phyloP scores from a whole-genome alignment of 345 rosid genomes.

The Rhizophora mangle region DNA sequence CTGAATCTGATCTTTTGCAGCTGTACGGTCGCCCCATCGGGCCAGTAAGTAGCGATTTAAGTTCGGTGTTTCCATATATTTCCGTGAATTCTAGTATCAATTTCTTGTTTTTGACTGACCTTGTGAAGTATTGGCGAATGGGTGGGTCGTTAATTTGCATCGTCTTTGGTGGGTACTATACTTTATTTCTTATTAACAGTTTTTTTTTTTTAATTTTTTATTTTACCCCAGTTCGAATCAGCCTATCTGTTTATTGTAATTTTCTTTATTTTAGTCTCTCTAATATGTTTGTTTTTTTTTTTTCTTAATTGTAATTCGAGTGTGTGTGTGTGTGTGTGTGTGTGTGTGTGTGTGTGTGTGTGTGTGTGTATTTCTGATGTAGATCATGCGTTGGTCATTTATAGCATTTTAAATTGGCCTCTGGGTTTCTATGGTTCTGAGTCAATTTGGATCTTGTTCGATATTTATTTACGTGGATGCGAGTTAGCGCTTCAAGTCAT shows the following conservation, averaged over 20 bases:
- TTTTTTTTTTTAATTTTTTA: background rate
- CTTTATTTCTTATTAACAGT: background rate
- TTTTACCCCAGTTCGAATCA: background rate
- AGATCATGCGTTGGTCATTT: background rate
- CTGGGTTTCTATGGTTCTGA: background rate
- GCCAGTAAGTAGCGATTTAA: background rate
- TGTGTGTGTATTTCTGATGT: constrained; percentile 8
- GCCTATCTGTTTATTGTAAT: background rate
- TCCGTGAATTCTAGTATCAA: background rate
- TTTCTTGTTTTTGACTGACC: background rate
- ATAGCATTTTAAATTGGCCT: background rate
- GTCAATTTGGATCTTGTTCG: constrained; percentile 12
- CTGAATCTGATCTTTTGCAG: background rate
- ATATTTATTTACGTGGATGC: background rate
- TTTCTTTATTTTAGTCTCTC: background rate
- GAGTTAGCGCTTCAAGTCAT: background rate
- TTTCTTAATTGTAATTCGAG: background rate
- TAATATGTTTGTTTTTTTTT: background rate
- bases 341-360: background rate
- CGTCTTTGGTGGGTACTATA: too few species aligned
- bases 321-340: background rate
- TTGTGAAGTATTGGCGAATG: background rate
- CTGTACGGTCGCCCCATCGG: background rate
- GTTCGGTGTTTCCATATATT: background rate
- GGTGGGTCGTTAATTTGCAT: too few species aligned